Evolutionary conservation across 805 yeast species (phyloP), one percentile per base, ranked within the genome.

Genomic region (Starmerella potacharoeniae): DNA sequence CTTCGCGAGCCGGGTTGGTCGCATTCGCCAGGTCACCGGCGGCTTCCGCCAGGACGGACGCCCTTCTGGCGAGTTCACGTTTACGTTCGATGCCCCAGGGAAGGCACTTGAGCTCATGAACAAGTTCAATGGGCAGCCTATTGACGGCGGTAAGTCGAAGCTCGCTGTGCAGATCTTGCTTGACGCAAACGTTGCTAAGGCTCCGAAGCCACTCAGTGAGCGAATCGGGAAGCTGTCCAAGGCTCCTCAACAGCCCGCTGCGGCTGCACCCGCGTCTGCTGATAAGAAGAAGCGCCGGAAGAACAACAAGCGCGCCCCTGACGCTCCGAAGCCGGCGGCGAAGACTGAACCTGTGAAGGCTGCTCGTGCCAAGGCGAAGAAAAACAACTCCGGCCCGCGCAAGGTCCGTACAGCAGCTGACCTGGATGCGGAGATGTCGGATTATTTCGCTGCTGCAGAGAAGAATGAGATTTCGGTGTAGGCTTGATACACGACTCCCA

Each of bases 381-480:
- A 40, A 49, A 54, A 60, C 60, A 34, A 57, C 51, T 41, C 61
- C 58, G 54, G 65, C 60, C 57, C 59, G 39, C 56, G 68, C 62
- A 76, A 75, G 58, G 77, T 78, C 73, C 89, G 89, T 79, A 82
- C 95, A 52, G 77, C 86, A 60, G 97, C 86, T 70, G 91, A 93
- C 73, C 81, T 91, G 68, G 98, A 93, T 73, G 95, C 90, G 69
- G 97, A 91, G 75, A 91, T 93, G 98, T 85, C 89, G 60, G 97
- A 90, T 69, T 91, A 91, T 75, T 90, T 91, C 60, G 68, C 64
- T 42, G 64, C 60, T 28, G 58, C 60, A 28, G 62, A 61, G 40
- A 55, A 59, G 52, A 58, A 55, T 42, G 64, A 59, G 48, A 62
- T 62, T 51, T 50, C 61, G 35, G 63, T 60, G 28, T 62, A 53